Evolutionary conservation across 345 rosid genomes (phyloP), one percentile per base, ranked within the genome.

Genomic region (Firmiana major): DNA sequence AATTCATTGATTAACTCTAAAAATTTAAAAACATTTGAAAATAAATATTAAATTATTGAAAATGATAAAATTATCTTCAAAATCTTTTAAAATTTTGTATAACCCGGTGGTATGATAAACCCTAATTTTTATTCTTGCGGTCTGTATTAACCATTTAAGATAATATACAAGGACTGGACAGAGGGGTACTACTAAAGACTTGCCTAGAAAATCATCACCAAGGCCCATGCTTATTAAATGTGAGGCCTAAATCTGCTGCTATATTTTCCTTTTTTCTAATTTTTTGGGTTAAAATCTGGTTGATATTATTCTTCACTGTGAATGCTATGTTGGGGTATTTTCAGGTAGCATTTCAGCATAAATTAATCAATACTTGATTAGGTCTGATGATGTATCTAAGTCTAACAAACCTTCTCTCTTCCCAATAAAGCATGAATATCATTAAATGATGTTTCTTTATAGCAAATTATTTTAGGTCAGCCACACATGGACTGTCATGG

Each of bases 201-300:
- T 42, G 5, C 71, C 31, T 21, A 66, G 11, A 21, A 0, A 36
- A 21, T 67, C 11, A 11, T 43, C 31, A 12, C 34, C 10, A 43
- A 21, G 7, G 54, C 72, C 72, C 72, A 67, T 67, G 34, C 72
- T 43, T 67, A 21, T 67, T 67, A 22, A 67, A 21, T 67, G 49
- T 12, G 53, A 43, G 53, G 55, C 36, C 54, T 64, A 12, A 45
- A 0, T 9, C 13, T 57, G 62, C 62, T 58, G 3, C 6, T 22
- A 4, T 8, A 16, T 51, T 51, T 45, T 10, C 49, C 13, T 45
- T 9, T 4, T 16, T 16, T 31, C 3, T 62, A 2, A 6, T 9
- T 13, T 45, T 13, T 68, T 17, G 55, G 73, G 70, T 40, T 10
- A 24, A 45, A 15, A 12, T 68, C 15, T 24, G 11, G n/a, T 45